A percentile compares a stretch with the other conserved stretches of the same genome.
These are phyloP conservation scores for Funneliformis mosseae DNA, from an alignment of 192 early-diverging fungal species.

Conservation along the genomic window DNA sequence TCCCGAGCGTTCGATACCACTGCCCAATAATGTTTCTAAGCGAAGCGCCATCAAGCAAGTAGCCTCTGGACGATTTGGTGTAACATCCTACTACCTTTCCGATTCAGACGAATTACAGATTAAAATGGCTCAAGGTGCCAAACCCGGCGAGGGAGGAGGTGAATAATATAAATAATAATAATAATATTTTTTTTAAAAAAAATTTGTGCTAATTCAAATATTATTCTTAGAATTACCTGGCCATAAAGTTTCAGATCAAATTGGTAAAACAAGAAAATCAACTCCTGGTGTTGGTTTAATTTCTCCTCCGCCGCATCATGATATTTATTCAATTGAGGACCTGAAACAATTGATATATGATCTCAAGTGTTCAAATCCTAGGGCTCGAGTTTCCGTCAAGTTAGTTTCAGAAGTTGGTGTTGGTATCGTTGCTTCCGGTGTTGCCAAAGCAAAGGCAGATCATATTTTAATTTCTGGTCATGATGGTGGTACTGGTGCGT, in stretches of 20 bases:
- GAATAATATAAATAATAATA: constrained; percentile 41
- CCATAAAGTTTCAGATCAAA: constrained; percentile 72
- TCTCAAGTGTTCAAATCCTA: constrained; percentile 91
- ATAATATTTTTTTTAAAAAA: constrained; percentile 12
- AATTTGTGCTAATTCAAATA: neutral
- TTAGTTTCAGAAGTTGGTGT: constrained; percentile 97
- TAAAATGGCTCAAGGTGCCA: constrained; percentile 99
- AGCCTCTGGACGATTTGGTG: constrained; percentile 97
- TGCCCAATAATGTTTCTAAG: constrained; percentile 74
- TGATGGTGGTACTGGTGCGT: constrained; percentile 98
- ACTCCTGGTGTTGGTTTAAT: constrained; percentile 96
- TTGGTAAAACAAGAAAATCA: constrained; percentile 88
- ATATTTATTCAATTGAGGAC: constrained; percentile 99
- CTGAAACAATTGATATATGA: constrained; percentile 99
- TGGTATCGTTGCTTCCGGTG: constrained; percentile 95
- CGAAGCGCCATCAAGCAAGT: constrained; percentile 99
- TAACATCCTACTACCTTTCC: constrained; percentile 91
- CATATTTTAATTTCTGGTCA: constrained; percentile 95
- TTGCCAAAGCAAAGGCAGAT: constrained; percentile 96
- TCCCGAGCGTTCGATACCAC: constrained; percentile 72
- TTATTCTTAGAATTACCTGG: constrained; percentile 50
- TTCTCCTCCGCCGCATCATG: constrained; percentile 97
- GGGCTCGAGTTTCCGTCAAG: constrained; percentile 94
- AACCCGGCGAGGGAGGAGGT: constrained; percentile 96
- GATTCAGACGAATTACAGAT: constrained; percentile 98